Percentiles rank a stretch among this genome's conserved stretches.
Conservation (phyloP, 2,329 filamentous ascomycete species). For the Trichophyton equinum region DNA sequence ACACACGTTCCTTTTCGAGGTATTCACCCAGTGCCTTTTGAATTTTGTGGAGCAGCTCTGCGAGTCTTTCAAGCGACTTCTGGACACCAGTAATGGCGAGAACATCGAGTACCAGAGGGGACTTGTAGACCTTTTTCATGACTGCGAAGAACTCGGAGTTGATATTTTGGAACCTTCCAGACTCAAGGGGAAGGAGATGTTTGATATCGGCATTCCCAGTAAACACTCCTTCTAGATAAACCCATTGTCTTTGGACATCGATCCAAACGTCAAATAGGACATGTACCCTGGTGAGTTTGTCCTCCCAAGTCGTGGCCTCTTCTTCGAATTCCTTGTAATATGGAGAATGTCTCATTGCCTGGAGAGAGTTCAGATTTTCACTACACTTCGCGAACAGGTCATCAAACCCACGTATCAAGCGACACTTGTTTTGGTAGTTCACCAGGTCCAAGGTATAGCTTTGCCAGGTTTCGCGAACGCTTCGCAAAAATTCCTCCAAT, state of each 20-base stretch:
- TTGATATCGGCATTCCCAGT: constrained; percentile 99
- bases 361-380: constrained; percentile 91
- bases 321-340: constrained; percentile 99
- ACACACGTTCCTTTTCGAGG: constrained; percentile 90
- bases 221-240: constrained; percentile 97
- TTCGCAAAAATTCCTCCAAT: constrained; percentile 89
- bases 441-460: constrained; percentile 90
- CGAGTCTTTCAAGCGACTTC: constrained; percentile 85
- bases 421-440: constrained; percentile 95
- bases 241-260: constrained; percentile 99
- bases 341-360: constrained; percentile 97
- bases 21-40: constrained; percentile 98
- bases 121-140: constrained; percentile 98
- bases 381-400: constrained; percentile 97
- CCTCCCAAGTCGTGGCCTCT: constrained; percentile 91
- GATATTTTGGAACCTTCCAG: constrained; percentile 95
- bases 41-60: constrained; percentile 97
- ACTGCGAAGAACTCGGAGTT: constrained; percentile 98
- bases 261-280: constrained; percentile 99
- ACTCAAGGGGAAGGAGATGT: constrained; percentile 90
- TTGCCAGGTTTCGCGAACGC: constrained; percentile 93
- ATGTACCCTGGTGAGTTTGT: constrained; percentile 93
- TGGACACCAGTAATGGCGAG: constrained; percentile 92
- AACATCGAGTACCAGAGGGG: constrained; percentile 88
- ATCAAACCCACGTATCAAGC: constrained; percentile 94